These are phyloP conservation scores for Sclerotinia sclerotiorum DNA, from an alignment of 2,329 filamentous ascomycete species.

Conservation along the genomic window DNA sequence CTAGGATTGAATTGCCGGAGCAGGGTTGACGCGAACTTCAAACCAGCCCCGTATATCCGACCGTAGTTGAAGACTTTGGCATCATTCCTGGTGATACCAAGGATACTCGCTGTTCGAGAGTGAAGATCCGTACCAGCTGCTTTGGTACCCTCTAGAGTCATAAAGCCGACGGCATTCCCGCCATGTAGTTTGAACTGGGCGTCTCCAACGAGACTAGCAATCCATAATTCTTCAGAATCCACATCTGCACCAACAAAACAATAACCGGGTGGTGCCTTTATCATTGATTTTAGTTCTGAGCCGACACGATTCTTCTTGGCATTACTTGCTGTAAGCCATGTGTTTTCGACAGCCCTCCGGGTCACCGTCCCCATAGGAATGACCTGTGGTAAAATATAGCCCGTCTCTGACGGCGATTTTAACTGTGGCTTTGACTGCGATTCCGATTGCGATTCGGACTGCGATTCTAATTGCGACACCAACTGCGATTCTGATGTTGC, in stretches of 20 bases:
- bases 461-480: no score
- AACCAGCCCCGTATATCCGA: constrained; percentile 94
- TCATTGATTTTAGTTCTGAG: constrained; percentile 96
- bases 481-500: no score
- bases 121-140: constrained; percentile 91
- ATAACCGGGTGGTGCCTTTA: constrained; percentile 86
- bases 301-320: constrained; percentile 95
- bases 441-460: constrained; percentile 28
- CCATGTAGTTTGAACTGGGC: constrained; percentile 93
- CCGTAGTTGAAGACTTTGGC: constrained; percentile 99
- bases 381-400: constrained; percentile 90
- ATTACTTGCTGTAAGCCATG: constrained; percentile 96
- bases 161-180: constrained; percentile 96
- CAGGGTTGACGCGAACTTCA: constrained; percentile 88
- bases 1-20: constrained; percentile 90
- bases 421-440: constrained; percentile 27
- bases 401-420: constrained; percentile 43
- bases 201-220: constrained; percentile 91
- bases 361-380: constrained; percentile 99
- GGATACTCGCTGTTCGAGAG: constrained; percentile 85
- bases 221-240: constrained; percentile 97
- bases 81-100: constrained; percentile 91
- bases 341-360: constrained; percentile 90
- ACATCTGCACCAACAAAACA: constrained; percentile 96
- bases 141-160: constrained; percentile 97